Base-by-base conservation (phyloP, 2,329 filamentous ascomycete genomes). In the Sporothrix mexicana region DNA sequence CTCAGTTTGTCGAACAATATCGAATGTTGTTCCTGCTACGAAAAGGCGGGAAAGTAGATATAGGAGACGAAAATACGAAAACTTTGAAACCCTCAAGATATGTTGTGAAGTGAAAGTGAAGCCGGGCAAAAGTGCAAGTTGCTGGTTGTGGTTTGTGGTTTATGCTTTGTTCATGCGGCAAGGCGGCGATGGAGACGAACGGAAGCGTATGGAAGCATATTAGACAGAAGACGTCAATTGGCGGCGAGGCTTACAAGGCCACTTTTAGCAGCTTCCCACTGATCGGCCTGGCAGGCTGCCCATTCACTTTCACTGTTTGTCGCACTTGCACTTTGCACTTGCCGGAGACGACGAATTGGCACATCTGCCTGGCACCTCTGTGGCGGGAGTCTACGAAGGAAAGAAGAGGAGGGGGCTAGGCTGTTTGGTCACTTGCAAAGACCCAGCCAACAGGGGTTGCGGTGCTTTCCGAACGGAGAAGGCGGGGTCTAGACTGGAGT, bases 161-260 rank as follows among this genome's bases (percentile, higher is more conserved):
- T 36, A 36, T 47, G 47, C 36, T 23, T 2, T 41, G 30, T 36
- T 36, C 30, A 36, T 4, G 59, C 17, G 30, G 20, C 25, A 41
- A 36, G 61, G 69, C 64, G 69, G 69, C 53, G 72, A 69, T 70
- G 55, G 69, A 73, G 69, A 45, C 62, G 47, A 69, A 64, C 70
- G 61, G 73, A 74, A 74, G 73, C 57, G 57, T 45, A 61, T 72
- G 59, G 73, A 74, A 74, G 49, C 45, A 68, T 61, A 55, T 53
- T 47, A 70, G 62, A 43, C 17, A 55, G 62, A 47, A 70, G 62
- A 43, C 17, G 43, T 49, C 51, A 64, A 70, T 68, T 70, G 51
- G 62, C 61, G 51, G 72, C 68, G 30, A 73, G 59, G 61, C 72
- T 59, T 70, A 55, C 61, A 53, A 68, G 30, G 49, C 20, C 25